Evolutionary conservation across 2,329 filamentous ascomycete genomes (phyloP), one percentile per base, ranked within the genome.

Genomic region (Penicillium sp.): DNA sequence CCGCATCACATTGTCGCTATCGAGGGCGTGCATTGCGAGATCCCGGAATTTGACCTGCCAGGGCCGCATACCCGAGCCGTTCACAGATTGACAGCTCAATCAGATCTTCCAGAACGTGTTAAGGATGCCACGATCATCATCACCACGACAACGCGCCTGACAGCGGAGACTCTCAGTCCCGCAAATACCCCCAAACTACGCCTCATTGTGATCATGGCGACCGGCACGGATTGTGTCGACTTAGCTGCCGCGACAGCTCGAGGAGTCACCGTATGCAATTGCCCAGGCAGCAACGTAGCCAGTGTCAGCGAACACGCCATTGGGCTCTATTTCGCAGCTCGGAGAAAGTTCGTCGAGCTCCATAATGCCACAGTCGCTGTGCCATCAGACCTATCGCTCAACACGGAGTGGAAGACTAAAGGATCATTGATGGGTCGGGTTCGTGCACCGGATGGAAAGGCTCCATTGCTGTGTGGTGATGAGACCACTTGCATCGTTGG

Each of bases 221-320:
- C 77, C 1, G 80, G 80, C 39, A 76, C 74, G 45, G 77, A 79
- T 63, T 72, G 72, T 53, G 70, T 82, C 29, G 77, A 81, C 57
- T 70, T 76, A 43, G 65, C 66, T 4, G 76, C 75, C 36, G 75
- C 72, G 42, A 65, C 68, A 31, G 66, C 69, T 18, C 71, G 76
- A 10, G 75, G 75, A 22, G 72, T 82, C 43, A 68, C 71, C 5
- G 73, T 82, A 16, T 75, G 72, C 41, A 79, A 80, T 52, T 76
- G 74, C 36, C 77, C 78, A 6, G 72, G 70, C 14, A 73, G 77
- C 18, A 81, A 81, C 53, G 71, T 79, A 34, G 73, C 78, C 41
- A 70, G 73, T 34, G 79, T 81, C 22, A 72, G 71, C 36, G 79
- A 82, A 62, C 79, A 81, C 69, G 79, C 78, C 5, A 72, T 82